Conservation (phyloP, 2,329 filamentous ascomycete species). For the Fusarium continuum region DNA sequence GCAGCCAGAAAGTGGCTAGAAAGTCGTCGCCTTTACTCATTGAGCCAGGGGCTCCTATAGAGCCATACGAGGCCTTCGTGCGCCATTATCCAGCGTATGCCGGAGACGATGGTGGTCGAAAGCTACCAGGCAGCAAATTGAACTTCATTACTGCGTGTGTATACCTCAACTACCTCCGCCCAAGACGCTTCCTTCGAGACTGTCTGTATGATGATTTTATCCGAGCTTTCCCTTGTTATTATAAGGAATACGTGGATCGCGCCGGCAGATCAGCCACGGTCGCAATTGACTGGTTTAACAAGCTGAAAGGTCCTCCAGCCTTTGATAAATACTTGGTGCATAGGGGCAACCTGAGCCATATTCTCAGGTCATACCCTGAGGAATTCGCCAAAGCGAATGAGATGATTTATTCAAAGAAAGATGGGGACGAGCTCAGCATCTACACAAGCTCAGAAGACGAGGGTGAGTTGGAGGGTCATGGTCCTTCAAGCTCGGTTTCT, state of each 20-base stretch:
- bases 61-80: conserved; percentile 53
- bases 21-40: background rate
- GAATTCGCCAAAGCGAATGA: conserved; percentile 41
- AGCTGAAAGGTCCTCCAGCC: conserved; percentile 35
- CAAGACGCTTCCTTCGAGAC: conserved; percentile 48
- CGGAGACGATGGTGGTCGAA: conserved; percentile 45
- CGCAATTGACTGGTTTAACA: conserved; percentile 56
- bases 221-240: conserved; percentile 54
- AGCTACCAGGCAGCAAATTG: conserved; percentile 45
- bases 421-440: conserved; percentile 15
- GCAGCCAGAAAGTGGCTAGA: background rate
- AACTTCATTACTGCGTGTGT: conserved; percentile 58
- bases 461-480: background rate
- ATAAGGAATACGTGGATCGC: conserved; percentile 51
- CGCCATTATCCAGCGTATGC: conserved; percentile 56
- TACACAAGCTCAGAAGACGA: conserved; percentile 31
- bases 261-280: conserved; percentile 45
- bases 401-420: conserved; percentile 14
- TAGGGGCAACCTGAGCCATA: conserved; percentile 47
- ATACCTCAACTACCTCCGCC: conserved; percentile 52
- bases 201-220: conserved; percentile 65
- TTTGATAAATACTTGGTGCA: conserved; percentile 47
- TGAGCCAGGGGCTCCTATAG: conserved; percentile 7
- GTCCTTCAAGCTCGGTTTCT: background rate
- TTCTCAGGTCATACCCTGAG: conserved; percentile 48